Evolutionary conservation across 2,329 filamentous ascomycete genomes (phyloP).

Genomic region (Microascus cirrosus): DNA sequence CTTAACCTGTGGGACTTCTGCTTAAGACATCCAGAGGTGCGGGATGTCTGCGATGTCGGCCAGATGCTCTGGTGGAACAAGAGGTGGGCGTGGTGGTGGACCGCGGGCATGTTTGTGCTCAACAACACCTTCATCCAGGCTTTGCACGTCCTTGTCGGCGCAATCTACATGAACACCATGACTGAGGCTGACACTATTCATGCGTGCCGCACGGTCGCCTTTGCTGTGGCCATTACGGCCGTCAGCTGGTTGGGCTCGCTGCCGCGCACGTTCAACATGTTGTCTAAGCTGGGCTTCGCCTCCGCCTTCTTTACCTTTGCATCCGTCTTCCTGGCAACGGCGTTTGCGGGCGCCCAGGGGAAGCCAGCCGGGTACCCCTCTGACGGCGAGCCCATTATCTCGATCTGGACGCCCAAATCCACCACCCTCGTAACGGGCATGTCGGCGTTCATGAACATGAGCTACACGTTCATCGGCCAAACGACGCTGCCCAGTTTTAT

Average conservation of each 20-base stretch:
- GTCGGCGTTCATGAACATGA: constrained; percentile 89
- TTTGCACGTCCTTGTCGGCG: constrained; percentile 72
- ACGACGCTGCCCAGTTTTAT: constrained; percentile 93
- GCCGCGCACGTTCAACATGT: constrained; percentile 71
- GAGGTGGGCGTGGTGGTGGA: constrained; percentile 57
- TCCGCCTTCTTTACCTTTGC: constrained; percentile 86
- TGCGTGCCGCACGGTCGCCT: constrained; percentile 52
- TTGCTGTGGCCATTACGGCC: constrained; percentile 61
- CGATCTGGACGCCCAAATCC: constrained; percentile 49
- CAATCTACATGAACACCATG: constrained; percentile 87
- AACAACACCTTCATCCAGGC: constrained; percentile 90
- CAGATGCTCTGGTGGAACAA: constrained; percentile 88
- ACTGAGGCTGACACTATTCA: constrained; percentile 53
- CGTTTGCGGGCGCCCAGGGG: constrained; percentile 67
- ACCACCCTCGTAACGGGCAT: constrained; percentile 76
- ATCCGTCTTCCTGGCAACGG: constrained; percentile 71
- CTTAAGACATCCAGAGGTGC: constrained; percentile 77
- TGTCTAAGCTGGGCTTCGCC: constrained; percentile 67
- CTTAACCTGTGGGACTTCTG: constrained; percentile 54
- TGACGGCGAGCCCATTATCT: constrained; percentile 53
- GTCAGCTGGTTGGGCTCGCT: constrained; percentile 72
- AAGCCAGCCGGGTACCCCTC: constrained; percentile 37
- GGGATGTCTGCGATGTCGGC: constrained; percentile 91
- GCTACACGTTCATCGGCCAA: constrained; percentile 92
- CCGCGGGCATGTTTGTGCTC: constrained; percentile 77